These are phyloP conservation scores for Phytophthora idaei DNA, from an alignment of 352 stramenopile species.

Conservation along the genomic window DNA sequence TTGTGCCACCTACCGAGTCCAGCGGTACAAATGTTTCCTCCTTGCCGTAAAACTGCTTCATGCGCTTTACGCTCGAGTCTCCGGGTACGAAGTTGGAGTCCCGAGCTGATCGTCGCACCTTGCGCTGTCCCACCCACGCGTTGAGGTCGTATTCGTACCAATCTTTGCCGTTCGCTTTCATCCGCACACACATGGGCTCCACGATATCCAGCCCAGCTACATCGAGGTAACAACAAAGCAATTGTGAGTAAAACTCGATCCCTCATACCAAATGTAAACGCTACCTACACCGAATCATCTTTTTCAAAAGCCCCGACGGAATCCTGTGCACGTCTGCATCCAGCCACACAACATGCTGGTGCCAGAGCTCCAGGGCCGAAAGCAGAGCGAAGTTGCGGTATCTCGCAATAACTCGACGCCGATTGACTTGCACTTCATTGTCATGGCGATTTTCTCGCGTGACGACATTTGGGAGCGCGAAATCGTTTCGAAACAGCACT, in stretches of 20 bases:
- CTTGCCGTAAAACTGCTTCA: constrained; percentile 22
- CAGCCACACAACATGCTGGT: constrained; percentile 50
- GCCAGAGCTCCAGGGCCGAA: constrained; percentile 39
- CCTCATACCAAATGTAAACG: neutral
- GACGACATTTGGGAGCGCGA: constrained; percentile 13
- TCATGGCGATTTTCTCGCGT: constrained; percentile 40
- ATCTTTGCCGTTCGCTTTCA: constrained; percentile 18
- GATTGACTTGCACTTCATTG: constrained; percentile 21
- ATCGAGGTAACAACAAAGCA: neutral
- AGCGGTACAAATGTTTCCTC: constrained; percentile 29
- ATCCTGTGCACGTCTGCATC: constrained; percentile 44
- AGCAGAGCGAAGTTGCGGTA: constrained; percentile 53
- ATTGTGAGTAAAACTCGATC: constrained; percentile 38
- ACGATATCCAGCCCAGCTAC: constrained; percentile 31
- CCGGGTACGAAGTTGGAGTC: constrained; percentile 23
- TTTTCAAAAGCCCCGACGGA: constrained; percentile 23
- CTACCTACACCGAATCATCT: constrained; percentile 11
- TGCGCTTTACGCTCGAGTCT: constrained; percentile 22
- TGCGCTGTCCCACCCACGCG: constrained; percentile 27
- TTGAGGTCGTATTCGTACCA: constrained; percentile 39
- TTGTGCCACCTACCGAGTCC: constrained; percentile 55
- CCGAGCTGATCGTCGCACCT: constrained; percentile 14
- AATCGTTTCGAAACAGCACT: constrained; percentile 46
- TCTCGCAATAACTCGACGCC: constrained; percentile 47
- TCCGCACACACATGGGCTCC: constrained; percentile 32